phyloP scores from a whole-genome alignment of 2,329 filamentous ascomycete species.

The Botryotinia convoluta region DNA sequence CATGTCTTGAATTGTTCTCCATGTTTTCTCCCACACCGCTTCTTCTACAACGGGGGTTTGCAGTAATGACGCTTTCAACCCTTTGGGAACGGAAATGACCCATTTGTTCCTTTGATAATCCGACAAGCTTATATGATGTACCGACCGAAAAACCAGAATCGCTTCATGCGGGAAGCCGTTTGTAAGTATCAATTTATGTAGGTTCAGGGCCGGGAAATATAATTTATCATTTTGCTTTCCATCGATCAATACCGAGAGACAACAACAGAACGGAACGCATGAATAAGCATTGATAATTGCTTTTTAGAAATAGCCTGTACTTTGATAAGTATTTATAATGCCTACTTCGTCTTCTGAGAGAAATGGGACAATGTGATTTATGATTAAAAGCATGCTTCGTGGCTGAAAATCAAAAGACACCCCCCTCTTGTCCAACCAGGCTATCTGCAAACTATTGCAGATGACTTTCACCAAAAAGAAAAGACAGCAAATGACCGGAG shows the following conservation, averaged over 20 bases:
- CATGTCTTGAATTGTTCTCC: background rate
- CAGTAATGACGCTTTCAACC: constrained; percentile 6
- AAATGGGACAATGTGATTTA: constrained; percentile 8
- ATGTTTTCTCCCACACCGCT: constrained; percentile 11
- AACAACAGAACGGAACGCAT: background rate
- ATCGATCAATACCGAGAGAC: constrained; percentile 1
- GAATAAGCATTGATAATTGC: background rate
- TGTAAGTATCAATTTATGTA: background rate
- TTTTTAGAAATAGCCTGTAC: background rate
- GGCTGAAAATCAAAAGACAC: constrained; percentile 1
- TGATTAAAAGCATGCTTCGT: constrained; percentile 18
- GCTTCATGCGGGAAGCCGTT: constrained; percentile 10
- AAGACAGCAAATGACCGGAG: background rate
- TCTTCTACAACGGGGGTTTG: constrained; percentile 6
- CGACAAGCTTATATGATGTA: constrained; percentile 15
- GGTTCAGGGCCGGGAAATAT: background rate
- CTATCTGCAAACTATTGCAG: constrained; percentile 11
- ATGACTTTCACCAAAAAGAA: constrained; percentile 15
- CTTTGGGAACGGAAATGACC: background rate
- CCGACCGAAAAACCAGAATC: background rate
- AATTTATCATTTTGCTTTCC: constrained; percentile 9
- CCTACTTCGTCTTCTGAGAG: background rate
- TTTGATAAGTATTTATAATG: constrained; percentile 10
- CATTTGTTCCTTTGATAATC: background rate
- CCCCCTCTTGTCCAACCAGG: background rate